Percentiles rank a stretch among this genome's conserved stretches.
phyloP scores from a whole-genome alignment of 2,329 filamentous ascomycete genomes.

The Coniella lustricola region DNA sequence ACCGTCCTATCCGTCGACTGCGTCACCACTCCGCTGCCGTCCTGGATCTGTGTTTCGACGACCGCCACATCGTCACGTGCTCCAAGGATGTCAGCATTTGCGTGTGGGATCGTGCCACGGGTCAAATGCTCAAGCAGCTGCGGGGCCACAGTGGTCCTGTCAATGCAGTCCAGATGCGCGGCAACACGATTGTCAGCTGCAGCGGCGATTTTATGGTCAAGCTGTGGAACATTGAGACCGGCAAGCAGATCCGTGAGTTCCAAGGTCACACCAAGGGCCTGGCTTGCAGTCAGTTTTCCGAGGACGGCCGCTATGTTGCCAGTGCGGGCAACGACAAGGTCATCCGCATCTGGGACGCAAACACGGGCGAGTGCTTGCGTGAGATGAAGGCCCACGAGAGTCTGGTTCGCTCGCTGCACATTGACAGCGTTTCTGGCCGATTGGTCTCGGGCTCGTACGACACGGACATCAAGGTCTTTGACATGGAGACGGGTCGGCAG shows the following conservation, averaged over 20 bases:
- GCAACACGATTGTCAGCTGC: conserved; percentile 87
- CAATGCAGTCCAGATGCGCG: conserved; percentile 91
- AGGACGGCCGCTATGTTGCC: conserved; percentile 88
- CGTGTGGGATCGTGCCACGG: conserved; percentile 83
- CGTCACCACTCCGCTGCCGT: conserved; percentile 78
- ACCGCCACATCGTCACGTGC: conserved; percentile 89
- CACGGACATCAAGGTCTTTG: conserved; percentile 89
- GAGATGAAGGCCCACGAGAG: conserved; percentile 77
- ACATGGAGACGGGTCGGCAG: conserved; percentile 71
- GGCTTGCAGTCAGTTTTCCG: conserved; percentile 91
- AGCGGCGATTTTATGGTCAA: conserved; percentile 90
- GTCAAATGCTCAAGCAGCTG: conserved; percentile 68
- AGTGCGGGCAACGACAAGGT: conserved; percentile 93
- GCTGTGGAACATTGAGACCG: conserved; percentile 89
- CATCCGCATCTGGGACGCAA: conserved; percentile 93
- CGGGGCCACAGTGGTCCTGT: conserved; percentile 85
- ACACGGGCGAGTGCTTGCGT: conserved; percentile 75
- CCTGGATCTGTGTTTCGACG: conserved; percentile 87
- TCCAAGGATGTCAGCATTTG: conserved; percentile 94
- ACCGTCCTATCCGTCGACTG: conserved; percentile 72
- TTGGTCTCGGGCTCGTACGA: conserved; percentile 93
- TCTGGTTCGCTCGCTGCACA: conserved; percentile 82
- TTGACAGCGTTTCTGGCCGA: conserved; percentile 79
- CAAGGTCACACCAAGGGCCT: conserved; percentile 84
- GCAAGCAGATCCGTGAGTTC: conserved; percentile 85